A percentile compares a stretch with the other conserved stretches of the same genome.
Conservation (phyloP, 2,329 filamentous ascomycete species). For the Paracoccidioides lutzii region DNA sequence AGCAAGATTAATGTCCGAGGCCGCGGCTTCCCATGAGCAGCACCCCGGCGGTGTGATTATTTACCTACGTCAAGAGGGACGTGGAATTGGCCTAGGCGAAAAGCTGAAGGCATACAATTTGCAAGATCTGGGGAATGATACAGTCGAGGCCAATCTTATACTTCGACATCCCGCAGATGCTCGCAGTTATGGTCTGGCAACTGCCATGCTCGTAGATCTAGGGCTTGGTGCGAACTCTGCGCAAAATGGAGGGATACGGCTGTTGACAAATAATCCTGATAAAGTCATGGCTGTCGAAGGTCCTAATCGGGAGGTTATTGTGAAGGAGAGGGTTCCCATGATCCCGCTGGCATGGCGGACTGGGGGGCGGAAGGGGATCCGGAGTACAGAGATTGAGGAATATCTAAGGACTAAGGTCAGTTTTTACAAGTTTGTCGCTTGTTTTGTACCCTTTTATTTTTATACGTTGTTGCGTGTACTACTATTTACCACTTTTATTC, state of each 20-base stretch:
- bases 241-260: conserved; percentile 42
- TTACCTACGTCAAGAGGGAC: conserved; percentile 89
- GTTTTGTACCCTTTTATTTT: conserved; percentile 6
- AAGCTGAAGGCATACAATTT: conserved; percentile 98
- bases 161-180: conserved; percentile 89
- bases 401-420: conserved; percentile 89
- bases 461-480: no score
- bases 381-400: conserved; percentile 77
- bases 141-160: conserved; percentile 86
- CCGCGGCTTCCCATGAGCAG: conserved; percentile 28
- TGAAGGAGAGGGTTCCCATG: conserved; percentile 88
- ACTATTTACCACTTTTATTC: neutral
- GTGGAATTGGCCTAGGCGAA: conserved; percentile 85
- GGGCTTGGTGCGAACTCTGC: conserved; percentile 50
- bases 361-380: conserved; percentile 64
- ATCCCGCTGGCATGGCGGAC: conserved; percentile 83
- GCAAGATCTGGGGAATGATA: conserved; percentile 93
- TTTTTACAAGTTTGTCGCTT: neutral
- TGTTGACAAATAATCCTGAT: conserved; percentile 94
- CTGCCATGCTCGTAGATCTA: conserved; percentile 81
- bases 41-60: conserved; percentile 76
- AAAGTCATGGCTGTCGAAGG: conserved; percentile 93
- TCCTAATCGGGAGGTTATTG: conserved; percentile 71
- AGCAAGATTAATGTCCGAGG: conserved; percentile 63
- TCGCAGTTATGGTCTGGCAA: conserved; percentile 88